Conservation (phyloP, 2,329 filamentous ascomycete genomes). For the Daldinia sp. region DNA sequence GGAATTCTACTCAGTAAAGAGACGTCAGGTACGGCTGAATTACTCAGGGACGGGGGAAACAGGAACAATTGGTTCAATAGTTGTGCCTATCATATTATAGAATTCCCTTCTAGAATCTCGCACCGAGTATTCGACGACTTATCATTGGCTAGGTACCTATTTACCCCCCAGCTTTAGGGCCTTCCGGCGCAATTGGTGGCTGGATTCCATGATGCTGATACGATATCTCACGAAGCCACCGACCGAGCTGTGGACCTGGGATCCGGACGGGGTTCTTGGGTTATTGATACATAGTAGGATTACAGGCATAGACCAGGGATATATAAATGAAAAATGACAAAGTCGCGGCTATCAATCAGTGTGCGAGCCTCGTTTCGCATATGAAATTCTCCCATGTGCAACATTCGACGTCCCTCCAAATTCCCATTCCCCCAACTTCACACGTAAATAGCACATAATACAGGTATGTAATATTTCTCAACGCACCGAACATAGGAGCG, state of each 20-base stretch:
- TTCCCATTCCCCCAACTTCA: conserved; percentile 32
- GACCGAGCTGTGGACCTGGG: conserved; percentile 7
- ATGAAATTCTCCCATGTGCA: conserved; percentile 6
- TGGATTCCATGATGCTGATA: conserved; percentile 22
- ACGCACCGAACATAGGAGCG: conserved; percentile 13
- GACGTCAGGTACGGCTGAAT: conserved; percentile 31
- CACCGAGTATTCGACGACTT: conserved; percentile 5
- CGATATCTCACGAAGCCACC: conserved; percentile 20
- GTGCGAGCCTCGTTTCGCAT: conserved; percentile 6
- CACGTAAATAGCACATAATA: conserved; percentile 31
- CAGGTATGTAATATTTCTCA: conserved; percentile 36
- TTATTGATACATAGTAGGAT: conserved; percentile 22
- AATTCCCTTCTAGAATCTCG: conserved; percentile 29
- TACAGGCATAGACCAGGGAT: conserved; percentile 26
- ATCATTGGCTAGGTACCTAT: conserved; percentile 29
- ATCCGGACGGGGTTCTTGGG: conserved; percentile 17
- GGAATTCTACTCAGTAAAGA: conserved; percentile 3
- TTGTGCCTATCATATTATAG: neutral
- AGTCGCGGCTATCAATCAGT: conserved; percentile 13
- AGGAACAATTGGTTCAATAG: conserved; percentile 10
- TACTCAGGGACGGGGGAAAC: conserved; percentile 15
- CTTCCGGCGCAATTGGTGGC: conserved; percentile 18
- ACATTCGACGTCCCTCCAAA: conserved; percentile 16
- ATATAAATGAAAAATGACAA: conserved; percentile 11
- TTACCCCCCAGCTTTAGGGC: neutral